Evolutionary conservation across 305 asterid genomes (phyloP), one percentile per base, ranked within the genome.

Genomic region (Fraxinus velutina): DNA sequence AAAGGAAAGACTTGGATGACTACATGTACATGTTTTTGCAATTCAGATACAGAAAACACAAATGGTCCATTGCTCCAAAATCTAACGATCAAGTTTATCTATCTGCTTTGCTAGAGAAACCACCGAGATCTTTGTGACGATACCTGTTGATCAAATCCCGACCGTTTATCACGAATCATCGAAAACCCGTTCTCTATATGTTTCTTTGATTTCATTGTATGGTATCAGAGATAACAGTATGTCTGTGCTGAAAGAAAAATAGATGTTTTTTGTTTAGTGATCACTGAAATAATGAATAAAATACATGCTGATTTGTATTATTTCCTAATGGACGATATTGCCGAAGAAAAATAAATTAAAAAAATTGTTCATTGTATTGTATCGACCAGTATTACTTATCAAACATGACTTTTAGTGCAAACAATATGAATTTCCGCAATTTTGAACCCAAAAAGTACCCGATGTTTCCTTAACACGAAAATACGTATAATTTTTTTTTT

Each of bases 21-120:
- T 95, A 86, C 60, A 90, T 92, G 97, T 95, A 91, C 85, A 92
- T 95, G 98, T 91, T 93, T 80, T 85, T 95, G 91, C 98, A 93
- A 86, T 95, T 95, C 81, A 91, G 97, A 92, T 93, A 95, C 84
- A 93, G 86, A 78, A 95, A 95, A 52, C 98, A 95, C 37, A 91
- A 81, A 86, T 95, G 98, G 99, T 86, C 82, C 34, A 85, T 93
- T 84, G 90, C 96, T 80, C 90, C 94, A 0, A 95, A 95, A 84
- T 91, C 96, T 27, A 88, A 88, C 82, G 94, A 92, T 83, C 93
- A 93, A 88, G 97, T 92, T 9, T 95, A 75, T 62, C 93, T 95
- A 2, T 95, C 97, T 70, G 99, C 97, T 68, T 83, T 95, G 89
- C 85, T 95, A 2, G 97, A 95, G 89, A 95, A 95, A 87, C 97